Percentiles rank a stretch among this genome's conserved stretches.
phyloP scores from a whole-genome alignment of 108 stramenopile species.

The Skeletonema menzelii region DNA sequence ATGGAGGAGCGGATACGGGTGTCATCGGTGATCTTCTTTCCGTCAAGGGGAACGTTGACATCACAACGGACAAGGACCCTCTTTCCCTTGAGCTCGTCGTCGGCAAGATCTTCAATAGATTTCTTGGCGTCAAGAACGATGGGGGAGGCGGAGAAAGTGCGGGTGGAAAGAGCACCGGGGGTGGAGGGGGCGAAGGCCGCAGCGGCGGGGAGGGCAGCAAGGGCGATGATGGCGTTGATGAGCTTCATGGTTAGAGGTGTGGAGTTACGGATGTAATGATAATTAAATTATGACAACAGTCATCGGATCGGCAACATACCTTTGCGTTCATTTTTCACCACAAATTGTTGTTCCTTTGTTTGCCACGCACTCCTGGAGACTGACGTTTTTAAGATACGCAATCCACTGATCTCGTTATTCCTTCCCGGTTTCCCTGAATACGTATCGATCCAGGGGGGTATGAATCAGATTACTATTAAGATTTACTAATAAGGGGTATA shows the following conservation, averaged over 20 bases:
- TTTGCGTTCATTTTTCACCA: background rate
- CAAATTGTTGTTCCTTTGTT: background rate
- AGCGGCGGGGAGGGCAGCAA: slow-evolving; percentile 63
- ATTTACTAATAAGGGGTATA: too few species aligned
- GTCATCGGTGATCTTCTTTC: slow-evolving; percentile 97
- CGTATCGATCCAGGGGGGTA: too few species aligned
- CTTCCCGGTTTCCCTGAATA: too few species aligned
- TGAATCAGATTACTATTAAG: too few species aligned
- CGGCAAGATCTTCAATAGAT: slow-evolving; percentile 91
- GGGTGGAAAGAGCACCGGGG: slow-evolving; percentile 67
- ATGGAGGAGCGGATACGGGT: slow-evolving; percentile 98
- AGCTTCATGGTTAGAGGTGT: slow-evolving; percentile 66
- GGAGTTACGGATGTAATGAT: background rate
- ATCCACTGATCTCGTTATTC: too few species aligned
- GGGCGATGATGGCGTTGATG: slow-evolving; percentile 63
- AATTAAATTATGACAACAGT: background rate
- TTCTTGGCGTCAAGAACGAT: slow-evolving; percentile 92
- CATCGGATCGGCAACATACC: too few species aligned
- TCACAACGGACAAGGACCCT: slow-evolving; percentile 97
- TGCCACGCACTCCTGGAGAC: too few species aligned
- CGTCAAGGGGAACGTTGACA: slow-evolving; percentile 97
- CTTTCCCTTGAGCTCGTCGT: slow-evolving; percentile 95
- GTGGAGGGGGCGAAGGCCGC: slow-evolving; percentile 78
- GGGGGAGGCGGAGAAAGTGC: slow-evolving; percentile 44
- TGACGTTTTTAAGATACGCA: too few species aligned